A percentile compares a stretch with the other conserved stretches of the same genome.
These are phyloP conservation scores for Rhizopogon sp. DNA, from an alignment of 768 basidiomycete genomes.

Conservation along the genomic window DNA sequence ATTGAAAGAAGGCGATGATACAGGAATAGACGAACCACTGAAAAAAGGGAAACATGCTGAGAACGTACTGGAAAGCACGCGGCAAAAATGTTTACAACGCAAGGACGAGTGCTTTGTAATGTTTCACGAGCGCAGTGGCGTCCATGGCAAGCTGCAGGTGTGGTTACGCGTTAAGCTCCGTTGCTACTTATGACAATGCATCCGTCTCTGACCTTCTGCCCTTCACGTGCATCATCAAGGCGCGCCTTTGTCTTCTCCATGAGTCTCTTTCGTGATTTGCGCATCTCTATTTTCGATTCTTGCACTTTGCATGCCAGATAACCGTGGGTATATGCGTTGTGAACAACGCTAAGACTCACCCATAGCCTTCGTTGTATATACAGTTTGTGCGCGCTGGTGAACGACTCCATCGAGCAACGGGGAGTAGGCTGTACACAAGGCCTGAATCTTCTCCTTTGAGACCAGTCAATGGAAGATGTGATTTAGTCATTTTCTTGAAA, in stretches of 20 bases:
- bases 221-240: conserved; percentile 34
- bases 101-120: conserved; percentile 35
- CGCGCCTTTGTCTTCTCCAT: conserved; percentile 27
- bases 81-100: not conserved
- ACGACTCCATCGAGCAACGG: conserved; percentile 28
- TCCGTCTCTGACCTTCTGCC: conserved; percentile 26
- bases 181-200: not conserved
- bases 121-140: conserved; percentile 33
- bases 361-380: conserved; percentile 27
- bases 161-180: not conserved
- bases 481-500: not conserved
- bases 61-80: not conserved
- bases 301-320: conserved; percentile 21
- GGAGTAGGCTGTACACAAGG: conserved; percentile 18
- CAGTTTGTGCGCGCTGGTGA: conserved; percentile 23
- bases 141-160: conserved; percentile 30
- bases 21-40: not conserved
- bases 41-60: not conserved
- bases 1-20: not conserved
- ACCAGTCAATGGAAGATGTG: conserved; percentile 1
- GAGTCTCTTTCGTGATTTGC: conserved; percentile 28
- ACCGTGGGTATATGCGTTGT: not conserved
- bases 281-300: conserved; percentile 25
- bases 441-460: conserved; percentile 17
- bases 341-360: conserved; percentile 18